Conservation (phyloP, 2,329 filamentous ascomycete species). For the Microcyclosporella mali region DNA sequence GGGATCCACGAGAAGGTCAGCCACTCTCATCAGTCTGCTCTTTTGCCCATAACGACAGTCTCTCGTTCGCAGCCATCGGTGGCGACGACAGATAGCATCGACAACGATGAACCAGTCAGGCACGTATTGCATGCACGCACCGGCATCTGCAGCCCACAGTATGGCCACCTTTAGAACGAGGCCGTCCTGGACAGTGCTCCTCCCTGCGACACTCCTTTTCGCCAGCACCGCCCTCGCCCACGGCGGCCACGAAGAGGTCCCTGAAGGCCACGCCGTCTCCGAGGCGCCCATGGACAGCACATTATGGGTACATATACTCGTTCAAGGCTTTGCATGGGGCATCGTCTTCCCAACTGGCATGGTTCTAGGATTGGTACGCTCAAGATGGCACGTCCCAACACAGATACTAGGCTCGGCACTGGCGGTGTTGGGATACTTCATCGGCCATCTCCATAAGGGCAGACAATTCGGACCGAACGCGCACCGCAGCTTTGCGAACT, state of each 20-base stretch:
- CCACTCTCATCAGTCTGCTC: no score
- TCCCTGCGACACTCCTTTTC: constrained; percentile 9
- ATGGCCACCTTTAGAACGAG: no score
- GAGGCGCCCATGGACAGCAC: constrained; percentile 72
- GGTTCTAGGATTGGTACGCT: constrained; percentile 87
- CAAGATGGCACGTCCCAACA: constrained; percentile 87
- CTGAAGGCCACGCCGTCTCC: constrained; percentile 64
- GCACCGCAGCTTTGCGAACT: constrained; percentile 73
- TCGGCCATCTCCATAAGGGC: constrained; percentile 85
- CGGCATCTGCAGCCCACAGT: no score
- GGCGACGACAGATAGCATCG: no score
- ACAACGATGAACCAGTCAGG: no score
- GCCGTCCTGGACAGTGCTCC: not conserved
- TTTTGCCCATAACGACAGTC: no score
- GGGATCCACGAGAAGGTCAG: no score
- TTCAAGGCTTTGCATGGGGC: constrained; percentile 83
- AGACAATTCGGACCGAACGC: constrained; percentile 77
- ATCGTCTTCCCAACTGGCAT: constrained; percentile 90
- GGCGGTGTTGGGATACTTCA: constrained; percentile 77
- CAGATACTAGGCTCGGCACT: constrained; percentile 70
- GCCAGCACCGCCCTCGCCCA: constrained; percentile 35
- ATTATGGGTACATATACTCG: constrained; percentile 88
- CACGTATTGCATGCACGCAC: no score
- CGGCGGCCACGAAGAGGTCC: constrained; percentile 54
- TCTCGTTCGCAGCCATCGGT: no score